Evolutionary conservation across 2,329 filamentous ascomycete species (phyloP).

Genomic region (Trematosphaeria pertusa): DNA sequence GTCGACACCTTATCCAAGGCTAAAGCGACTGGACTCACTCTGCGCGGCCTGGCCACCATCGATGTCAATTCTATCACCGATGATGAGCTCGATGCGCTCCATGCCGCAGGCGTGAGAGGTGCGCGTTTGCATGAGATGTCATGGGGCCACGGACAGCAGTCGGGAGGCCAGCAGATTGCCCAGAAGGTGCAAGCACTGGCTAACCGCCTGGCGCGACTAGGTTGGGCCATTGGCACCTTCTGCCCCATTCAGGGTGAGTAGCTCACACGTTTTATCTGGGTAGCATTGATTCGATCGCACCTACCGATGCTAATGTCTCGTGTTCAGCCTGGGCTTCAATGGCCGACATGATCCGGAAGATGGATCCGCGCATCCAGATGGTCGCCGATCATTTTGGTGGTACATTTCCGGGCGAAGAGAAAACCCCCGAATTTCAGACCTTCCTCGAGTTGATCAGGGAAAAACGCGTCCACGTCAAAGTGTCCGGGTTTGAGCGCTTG

Average conservation of each 20-base stretch:
- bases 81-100: slow-evolving; percentile 25
- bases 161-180: not conserved
- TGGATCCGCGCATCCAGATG: slow-evolving; percentile 26
- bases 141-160: slow-evolving; percentile 16
- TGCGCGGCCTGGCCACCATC: slow-evolving; percentile 14
- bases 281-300: not conserved
- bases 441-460: slow-evolving; percentile 25
- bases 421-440: slow-evolving; percentile 20
- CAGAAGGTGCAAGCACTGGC: not conserved
- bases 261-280: not conserved
- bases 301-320: not conserved
- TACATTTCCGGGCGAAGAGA: slow-evolving; percentile 26
- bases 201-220: not conserved
- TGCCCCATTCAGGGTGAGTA: too few species aligned
- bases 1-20: slow-evolving; percentile 21
- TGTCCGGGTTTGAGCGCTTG: slow-evolving; percentile 31
- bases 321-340: not conserved
- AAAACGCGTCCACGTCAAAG: slow-evolving; percentile 26
- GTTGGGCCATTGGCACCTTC: not conserved
- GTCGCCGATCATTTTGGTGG: slow-evolving; percentile 31
- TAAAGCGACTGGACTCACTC: not conserved
- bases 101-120: slow-evolving; percentile 29
- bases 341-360: not conserved
- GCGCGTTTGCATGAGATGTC: slow-evolving; percentile 27
- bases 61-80: slow-evolving; percentile 21